Evolutionary conservation across 805 yeast genomes (phyloP).

Genomic region (Groenewaldozyma tartarivorans): DNA sequence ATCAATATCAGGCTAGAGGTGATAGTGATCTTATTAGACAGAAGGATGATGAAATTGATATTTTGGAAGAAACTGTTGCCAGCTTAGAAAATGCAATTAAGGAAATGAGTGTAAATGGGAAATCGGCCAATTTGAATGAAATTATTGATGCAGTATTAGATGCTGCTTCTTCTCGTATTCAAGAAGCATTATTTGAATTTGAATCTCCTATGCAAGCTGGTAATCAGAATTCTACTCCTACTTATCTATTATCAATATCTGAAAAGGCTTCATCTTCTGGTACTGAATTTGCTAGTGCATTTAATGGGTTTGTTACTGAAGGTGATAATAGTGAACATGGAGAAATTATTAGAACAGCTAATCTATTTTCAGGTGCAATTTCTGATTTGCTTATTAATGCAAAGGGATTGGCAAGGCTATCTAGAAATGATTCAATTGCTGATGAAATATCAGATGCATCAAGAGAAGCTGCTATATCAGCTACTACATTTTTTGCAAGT

Average conservation of each 20-base stretch:
- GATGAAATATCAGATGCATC: conserved; percentile 42
- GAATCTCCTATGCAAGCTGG: conserved; percentile 79
- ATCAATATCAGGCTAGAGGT: conserved; percentile 21
- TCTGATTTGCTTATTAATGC: conserved; percentile 55
- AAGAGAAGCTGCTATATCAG: conserved; percentile 47
- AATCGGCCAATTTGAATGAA: conserved; percentile 48
- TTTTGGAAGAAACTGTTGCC: conserved; percentile 53
- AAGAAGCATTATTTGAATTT: conserved; percentile 58
- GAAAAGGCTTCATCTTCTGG: conserved; percentile 65
- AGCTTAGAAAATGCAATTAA: conserved; percentile 63
- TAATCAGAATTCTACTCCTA: conserved; percentile 65
- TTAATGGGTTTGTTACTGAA: conserved; percentile 67
- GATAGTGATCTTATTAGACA: conserved; percentile 41
- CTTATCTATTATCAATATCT: conserved; percentile 52
- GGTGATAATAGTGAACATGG: conserved; percentile 53
- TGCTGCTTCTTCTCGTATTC: conserved; percentile 62
- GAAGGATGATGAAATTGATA: conserved; percentile 70
- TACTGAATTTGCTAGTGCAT: conserved; percentile 70
- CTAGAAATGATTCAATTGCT: conserved; percentile 42
- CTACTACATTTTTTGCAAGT: conserved; percentile 53
- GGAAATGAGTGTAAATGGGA: conserved; percentile 34
- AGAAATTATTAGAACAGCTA: conserved; percentile 50
- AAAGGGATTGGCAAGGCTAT: conserved; percentile 56
- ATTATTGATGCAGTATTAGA: conserved; percentile 62
- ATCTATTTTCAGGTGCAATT: conserved; percentile 52